Evolutionary conservation across 148 eudicot genomes (phyloP), one percentile per base, ranked within the genome.

Genomic region (Diospyros lotus): DNA sequence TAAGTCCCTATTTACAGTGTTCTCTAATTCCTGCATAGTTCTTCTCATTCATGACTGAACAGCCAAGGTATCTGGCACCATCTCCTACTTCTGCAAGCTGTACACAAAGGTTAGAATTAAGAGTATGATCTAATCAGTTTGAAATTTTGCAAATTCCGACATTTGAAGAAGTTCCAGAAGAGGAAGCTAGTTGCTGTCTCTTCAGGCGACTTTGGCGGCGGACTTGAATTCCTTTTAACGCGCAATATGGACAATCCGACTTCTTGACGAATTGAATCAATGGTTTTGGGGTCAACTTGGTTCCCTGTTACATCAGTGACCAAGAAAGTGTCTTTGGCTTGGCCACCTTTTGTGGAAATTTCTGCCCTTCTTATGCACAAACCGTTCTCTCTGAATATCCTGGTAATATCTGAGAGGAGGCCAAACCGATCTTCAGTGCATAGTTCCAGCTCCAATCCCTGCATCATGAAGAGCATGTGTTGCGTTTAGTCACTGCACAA

Each of bases 381-480:
- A 43, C 95, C 86, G 66, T 92, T 90, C 79, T 94, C 98, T 76
- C 98, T 82, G 70, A 94, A 90, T 50, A 90, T 59, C 17, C 95
- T 87, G 38, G 98, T 94, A 78, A 94, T 85, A 51, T 94, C 98
- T 4, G 97, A 90, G 41, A 94, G 84, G 46, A 94, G 92, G 14
- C 97, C 98, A 41, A 80, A 82, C 11, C 93, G 84, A 73, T 94
- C 98, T 74, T 90, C 93, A 1, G 93, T 83, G 74, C 89, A 78
- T 39, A 94, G 78, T 82, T 91, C 93, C 71, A 94, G 77, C 80
- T 89, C 91, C 64, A 91, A 66, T 41, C 95, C 98, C 98, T 94
- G 79, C 77, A 70, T 43, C 62, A 75, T 44, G 9, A 68, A 71
- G 7, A 60, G 28, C 9, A 14, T 6, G n/a, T n/a, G n/a, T n/a